Evolutionary conservation across 148 eudicot genomes (phyloP), one percentile per base, ranked within the genome.

Genomic region (Diospyros kaki): DNA sequence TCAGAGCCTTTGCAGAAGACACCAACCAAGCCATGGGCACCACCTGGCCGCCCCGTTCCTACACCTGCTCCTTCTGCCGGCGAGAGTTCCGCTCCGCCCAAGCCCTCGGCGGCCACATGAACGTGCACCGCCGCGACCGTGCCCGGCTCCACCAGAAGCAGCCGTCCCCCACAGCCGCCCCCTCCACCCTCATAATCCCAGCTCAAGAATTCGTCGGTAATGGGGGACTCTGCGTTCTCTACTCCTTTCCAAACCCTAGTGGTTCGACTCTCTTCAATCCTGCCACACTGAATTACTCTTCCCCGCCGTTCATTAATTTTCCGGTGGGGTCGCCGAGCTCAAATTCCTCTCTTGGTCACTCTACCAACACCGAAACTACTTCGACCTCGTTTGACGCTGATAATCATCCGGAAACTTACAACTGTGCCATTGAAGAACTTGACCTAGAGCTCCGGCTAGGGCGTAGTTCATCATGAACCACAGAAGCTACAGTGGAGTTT

Each of bases 61-160:
- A 90, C 73, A 77, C 85, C 28, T 90, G 91, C 82, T 76, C 82
- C 50, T 90, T 90, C 12, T 90, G 94, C 67, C 75, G 81, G 64
- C 83, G 91, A 61, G 94, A 88, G 52, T 90, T 90, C 61, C 84
- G 83, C 48, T 90, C 94, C 6, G 91, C 94, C 13, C 94, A 90
- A 81, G 90, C 94, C 71, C 86, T 90, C 52, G 94, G 94, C 15
- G 95, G 94, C 12, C 94, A 90, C 78, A 90, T 90, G 94, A 90
- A 90, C 73, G 91, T 90, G 5, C 94, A 90, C 73, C 86, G 94
- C 40, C 81, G 89, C 1, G 94, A 90, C 77, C 79, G 94, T 9
- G 94, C 90, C 1, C 70, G 74, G n/a, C 86, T 86, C 65, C 85
- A 79, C 75, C 82, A 79, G 44, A 17, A 38, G 3, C 79, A 58